Base-by-base conservation (phyloP, 352 stramenopile species). In the Globisporangium spiculum region DNA sequence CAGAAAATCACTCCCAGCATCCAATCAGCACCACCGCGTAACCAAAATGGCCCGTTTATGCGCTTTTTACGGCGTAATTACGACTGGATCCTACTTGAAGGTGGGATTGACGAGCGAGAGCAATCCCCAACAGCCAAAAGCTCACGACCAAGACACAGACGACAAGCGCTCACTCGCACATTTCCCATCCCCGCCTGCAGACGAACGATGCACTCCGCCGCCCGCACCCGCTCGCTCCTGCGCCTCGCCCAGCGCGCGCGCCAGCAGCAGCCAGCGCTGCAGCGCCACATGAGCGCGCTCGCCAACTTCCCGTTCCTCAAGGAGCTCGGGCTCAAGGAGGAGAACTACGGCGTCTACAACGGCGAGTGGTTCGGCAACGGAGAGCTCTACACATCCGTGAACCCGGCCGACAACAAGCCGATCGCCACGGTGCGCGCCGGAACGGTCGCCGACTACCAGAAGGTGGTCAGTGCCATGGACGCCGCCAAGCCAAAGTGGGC, bases 311-410 rank as follows among this genome's bases (percentile, higher is more conserved):
- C 89, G 32, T 94, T 95, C 70, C 79, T 96, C 58, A 75, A 79
- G 41, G 86, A 96, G 60, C 76, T 97, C 36, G 90, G 88, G 6
- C 79, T 97, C 27, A 74, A 83, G 67, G 84, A 93, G 62, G 84
- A 94, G 60, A 97, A 97, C 76, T 74, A 80, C 64, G 90, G 90
- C 55, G 88, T 96, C 46, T 97, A 93, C 77, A 81, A 90, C 67
- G 90, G 90, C 66, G 69, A 91, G 71, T 97, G 91, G 91, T 91
- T 94, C 56, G 91, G 83, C 66, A 94, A 80, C 62, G 90, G 90
- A 26, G 75, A 82, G 7, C 79, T 92, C 44, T 90, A 91, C 81
- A 94, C 83, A 61, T 93, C 84, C 5, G 78, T 97, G 44, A 97
- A 83, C 75, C 92, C 92, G 0, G 81, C 88, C 52, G 92, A 94